These are phyloP conservation scores for Westerdykella sp. DNA, from an alignment of 2,329 filamentous ascomycete species.

Conservation along the genomic window DNA sequence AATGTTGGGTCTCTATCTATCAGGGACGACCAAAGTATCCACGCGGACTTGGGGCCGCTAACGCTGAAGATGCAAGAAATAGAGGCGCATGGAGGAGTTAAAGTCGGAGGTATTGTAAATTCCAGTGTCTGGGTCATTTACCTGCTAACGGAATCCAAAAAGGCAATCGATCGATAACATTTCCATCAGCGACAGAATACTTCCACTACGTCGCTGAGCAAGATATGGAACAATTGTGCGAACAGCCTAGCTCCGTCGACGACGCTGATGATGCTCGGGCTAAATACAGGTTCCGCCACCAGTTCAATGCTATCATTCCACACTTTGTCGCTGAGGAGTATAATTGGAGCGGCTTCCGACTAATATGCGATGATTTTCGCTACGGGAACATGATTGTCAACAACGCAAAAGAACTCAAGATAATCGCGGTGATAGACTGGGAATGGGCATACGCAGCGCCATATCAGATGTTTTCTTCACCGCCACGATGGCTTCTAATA, in stretches of 20 bases:
- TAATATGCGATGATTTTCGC: slow-evolving; percentile 16
- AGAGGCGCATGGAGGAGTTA: slow-evolving; percentile 6
- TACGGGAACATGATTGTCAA: slow-evolving; percentile 18
- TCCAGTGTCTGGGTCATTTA: neutral
- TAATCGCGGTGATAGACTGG: slow-evolving; percentile 18
- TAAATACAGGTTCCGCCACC: slow-evolving; percentile 13
- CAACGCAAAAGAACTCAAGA: slow-evolving; percentile 10
- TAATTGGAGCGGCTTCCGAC: slow-evolving; percentile 4
- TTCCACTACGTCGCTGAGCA: slow-evolving; percentile 12
- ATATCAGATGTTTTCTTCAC: slow-evolving; percentile 11
- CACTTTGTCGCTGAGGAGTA: slow-evolving; percentile 3
- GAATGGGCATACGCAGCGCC: slow-evolving; percentile 19
- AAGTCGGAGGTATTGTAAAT: slow-evolving; percentile 5
- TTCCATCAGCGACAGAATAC: slow-evolving; percentile 9
- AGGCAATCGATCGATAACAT: slow-evolving; percentile 5
- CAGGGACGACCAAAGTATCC: slow-evolving; percentile 4
- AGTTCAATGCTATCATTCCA: slow-evolving; percentile 7
- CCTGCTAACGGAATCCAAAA: neutral
- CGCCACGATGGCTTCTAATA: slow-evolving; percentile 6
- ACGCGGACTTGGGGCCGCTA: slow-evolving; percentile 2
- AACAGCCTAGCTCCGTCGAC: slow-evolving; percentile 17
- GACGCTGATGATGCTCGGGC: slow-evolving; percentile 13
- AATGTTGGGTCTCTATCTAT: slow-evolving; percentile 4
- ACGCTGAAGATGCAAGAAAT: slow-evolving; percentile 7
- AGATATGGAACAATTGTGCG: slow-evolving; percentile 11